phyloP scores from a whole-genome alignment of 2,329 filamentous ascomycete species.

The Colletotrichum sp. region DNA sequence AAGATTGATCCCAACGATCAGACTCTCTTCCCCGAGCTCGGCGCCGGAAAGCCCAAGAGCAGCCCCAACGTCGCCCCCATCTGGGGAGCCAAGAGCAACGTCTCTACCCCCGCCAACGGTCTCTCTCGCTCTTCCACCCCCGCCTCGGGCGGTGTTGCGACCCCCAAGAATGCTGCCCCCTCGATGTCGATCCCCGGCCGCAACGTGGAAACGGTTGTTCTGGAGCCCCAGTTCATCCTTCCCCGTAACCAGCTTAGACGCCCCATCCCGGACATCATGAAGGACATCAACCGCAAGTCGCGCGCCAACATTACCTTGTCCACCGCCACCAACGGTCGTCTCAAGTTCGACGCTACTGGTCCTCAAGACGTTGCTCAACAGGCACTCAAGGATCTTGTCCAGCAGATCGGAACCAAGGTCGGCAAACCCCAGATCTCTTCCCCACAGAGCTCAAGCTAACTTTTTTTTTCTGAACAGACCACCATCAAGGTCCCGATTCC shows the following conservation, averaged over 20 bases:
- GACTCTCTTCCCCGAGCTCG: slow-evolving; percentile 93
- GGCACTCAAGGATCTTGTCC: slow-evolving; percentile 87
- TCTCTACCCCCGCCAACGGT: slow-evolving; percentile 57
- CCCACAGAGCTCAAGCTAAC: not conserved
- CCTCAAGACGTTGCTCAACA: slow-evolving; percentile 84
- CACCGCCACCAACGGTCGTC: slow-evolving; percentile 71
- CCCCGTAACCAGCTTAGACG: slow-evolving; percentile 81
- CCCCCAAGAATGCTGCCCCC: slow-evolving; percentile 50
- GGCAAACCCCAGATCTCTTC: slow-evolving; percentile 26
- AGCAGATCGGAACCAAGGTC: slow-evolving; percentile 87
- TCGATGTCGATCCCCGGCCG: slow-evolving; percentile 82
- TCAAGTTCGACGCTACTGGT: slow-evolving; percentile 86
- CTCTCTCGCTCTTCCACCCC: slow-evolving; percentile 68
- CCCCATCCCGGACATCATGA: slow-evolving; percentile 82
- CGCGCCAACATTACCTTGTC: slow-evolving; percentile 85
- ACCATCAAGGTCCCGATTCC: slow-evolving; percentile 81
- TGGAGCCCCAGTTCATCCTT: slow-evolving; percentile 78
- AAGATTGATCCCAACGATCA: slow-evolving; percentile 83
- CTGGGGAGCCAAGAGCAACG: slow-evolving; percentile 77
- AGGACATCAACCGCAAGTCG: slow-evolving; percentile 91
- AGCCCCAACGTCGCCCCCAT: slow-evolving; percentile 69
- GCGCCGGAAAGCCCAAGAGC: slow-evolving; percentile 70
- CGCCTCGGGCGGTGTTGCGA: slow-evolving; percentile 63
- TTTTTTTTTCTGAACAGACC: slow-evolving; percentile 36
- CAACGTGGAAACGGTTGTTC: slow-evolving; percentile 76